These are phyloP conservation scores for Luffa aegyptiaca DNA, from an alignment of 306 rosid species.

Conservation along the genomic window DNA sequence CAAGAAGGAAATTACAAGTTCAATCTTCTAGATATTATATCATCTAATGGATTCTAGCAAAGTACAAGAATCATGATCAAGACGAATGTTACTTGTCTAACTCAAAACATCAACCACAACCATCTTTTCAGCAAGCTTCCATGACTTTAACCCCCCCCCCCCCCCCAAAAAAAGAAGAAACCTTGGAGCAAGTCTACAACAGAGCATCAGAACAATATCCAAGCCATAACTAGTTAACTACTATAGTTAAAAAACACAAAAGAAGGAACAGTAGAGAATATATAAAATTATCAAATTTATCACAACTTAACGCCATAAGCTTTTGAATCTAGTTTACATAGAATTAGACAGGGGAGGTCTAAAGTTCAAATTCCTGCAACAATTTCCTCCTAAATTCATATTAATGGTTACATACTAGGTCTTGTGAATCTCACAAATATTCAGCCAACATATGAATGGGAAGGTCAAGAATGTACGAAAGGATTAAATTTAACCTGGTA, in stretches of 20 bases:
- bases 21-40: neutral
- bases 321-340: neutral
- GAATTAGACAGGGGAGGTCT: neutral
- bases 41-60: neutral
- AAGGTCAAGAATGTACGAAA: neutral
- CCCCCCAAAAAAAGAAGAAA: neutral
- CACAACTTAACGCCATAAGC: neutral
- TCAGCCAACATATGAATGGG: neutral
- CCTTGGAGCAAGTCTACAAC: neutral
- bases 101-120: neutral
- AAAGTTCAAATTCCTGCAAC: neutral
- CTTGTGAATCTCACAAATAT: neutral
- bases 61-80: neutral
- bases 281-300: no score
- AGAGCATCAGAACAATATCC: neutral
- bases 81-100: neutral
- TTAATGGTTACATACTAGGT: neutral
- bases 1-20: neutral
- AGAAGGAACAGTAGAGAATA: no score
- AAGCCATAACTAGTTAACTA: neutral
- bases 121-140: neutral
- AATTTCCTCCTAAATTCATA: neutral
- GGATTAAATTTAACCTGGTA: neutral
- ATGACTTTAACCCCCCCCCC: neutral
- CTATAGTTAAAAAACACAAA: neutral